Evolutionary conservation across 2,329 filamentous ascomycete genomes (phyloP).

Genomic region (Pseudogymnoascus sp.): DNA sequence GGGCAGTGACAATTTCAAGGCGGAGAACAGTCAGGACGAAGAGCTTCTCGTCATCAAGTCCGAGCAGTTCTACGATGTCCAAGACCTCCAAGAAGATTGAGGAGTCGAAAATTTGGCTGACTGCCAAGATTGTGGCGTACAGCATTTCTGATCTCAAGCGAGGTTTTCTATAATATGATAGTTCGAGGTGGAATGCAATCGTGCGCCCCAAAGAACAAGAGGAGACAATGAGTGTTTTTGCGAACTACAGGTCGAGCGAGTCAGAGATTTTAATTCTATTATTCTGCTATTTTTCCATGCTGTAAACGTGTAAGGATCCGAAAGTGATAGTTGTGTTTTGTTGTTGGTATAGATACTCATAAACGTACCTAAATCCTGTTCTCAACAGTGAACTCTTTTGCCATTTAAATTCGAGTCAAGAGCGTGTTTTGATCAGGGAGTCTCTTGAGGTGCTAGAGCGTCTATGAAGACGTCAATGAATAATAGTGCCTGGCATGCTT

Average conservation of each 20-base stretch:
- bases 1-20: not conserved
- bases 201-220: not conserved
- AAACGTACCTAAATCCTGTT: not conserved
- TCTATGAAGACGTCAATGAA: not conserved
- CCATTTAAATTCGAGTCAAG: not conserved
- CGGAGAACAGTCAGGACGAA: not conserved
- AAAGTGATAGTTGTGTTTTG: not conserved
- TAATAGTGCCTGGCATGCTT: not conserved
- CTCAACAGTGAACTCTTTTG: not conserved
- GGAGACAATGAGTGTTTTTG: not conserved
- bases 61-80: not conserved
- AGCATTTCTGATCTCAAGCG: not conserved
- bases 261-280: not conserved
- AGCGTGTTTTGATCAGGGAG: not conserved
- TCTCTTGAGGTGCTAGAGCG: not conserved
- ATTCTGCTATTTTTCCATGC: not conserved
- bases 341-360: not conserved
- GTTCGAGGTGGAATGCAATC: not conserved
- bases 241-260: not conserved
- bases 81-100: not conserved
- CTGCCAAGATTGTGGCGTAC: not conserved
- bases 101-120: not conserved
- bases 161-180: not conserved
- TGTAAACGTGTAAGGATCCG: not conserved
- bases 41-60: conserved; percentile 2